phyloP scores from a whole-genome alignment of 2,329 filamentous ascomycete genomes.

The Aspergillus fructus region DNA sequence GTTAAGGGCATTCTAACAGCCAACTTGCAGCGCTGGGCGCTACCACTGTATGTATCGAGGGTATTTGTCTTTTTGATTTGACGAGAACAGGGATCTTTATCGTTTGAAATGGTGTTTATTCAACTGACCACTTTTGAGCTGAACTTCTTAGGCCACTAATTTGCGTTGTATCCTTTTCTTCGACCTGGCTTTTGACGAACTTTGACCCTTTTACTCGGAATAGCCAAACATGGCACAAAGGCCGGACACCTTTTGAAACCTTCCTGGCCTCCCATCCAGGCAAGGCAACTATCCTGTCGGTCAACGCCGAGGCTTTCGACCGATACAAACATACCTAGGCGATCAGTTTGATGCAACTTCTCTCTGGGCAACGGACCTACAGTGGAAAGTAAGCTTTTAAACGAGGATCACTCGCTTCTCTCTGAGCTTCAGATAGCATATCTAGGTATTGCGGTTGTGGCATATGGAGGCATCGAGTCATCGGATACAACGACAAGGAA shows the following conservation, averaged over 20 bases:
- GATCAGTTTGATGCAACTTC: constrained; percentile 19
- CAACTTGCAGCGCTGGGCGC: no score
- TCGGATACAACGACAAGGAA: constrained; percentile 45
- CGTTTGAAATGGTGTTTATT: neutral
- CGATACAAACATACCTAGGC: constrained; percentile 44
- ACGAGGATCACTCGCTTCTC: constrained; percentile 36
- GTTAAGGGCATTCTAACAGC: neutral
- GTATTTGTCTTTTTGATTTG: neutral
- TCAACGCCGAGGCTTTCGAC: constrained; percentile 33
- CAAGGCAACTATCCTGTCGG: neutral
- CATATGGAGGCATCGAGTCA: constrained; percentile 45
- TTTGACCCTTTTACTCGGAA: neutral
- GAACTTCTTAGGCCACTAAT: neutral
- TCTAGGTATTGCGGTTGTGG: constrained; percentile 36
- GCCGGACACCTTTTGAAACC: neutral
- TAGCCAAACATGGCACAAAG: neutral
- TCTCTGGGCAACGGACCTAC: constrained; percentile 29
- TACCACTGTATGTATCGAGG: neutral
- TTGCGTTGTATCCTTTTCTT: neutral
- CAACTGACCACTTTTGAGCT: constrained; percentile 3
- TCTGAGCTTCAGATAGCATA: constrained; percentile 37
- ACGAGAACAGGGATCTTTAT: neutral
- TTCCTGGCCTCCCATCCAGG: neutral
- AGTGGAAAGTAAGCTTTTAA: constrained; percentile 48
- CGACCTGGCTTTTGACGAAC: neutral